These are phyloP conservation scores for Colletotrichum sp. DNA, from an alignment of 2,329 filamentous ascomycete species.

Conservation along the genomic window DNA sequence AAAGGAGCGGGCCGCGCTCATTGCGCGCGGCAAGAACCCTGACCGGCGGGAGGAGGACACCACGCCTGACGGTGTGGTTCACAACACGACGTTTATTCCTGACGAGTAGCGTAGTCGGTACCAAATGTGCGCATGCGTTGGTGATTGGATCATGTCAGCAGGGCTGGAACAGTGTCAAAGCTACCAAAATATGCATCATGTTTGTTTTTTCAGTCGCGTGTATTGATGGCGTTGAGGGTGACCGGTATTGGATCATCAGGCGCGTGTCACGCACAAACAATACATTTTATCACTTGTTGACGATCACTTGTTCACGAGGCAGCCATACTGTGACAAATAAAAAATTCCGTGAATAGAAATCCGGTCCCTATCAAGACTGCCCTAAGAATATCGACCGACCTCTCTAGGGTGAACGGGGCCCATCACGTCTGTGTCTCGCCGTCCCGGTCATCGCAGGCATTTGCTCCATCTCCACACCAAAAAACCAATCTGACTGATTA, in stretches of 20 bases:
- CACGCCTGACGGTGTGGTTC: constrained; percentile 40
- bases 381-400: constrained; percentile 9
- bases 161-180: not conserved
- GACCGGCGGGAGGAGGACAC: constrained; percentile 49
- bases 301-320: not conserved
- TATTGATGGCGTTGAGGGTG: not conserved
- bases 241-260: not conserved
- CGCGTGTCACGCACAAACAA: not conserved
- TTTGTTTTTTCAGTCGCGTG: not conserved
- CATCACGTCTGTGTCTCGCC: not conserved
- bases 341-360: constrained; percentile 16
- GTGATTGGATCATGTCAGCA: not conserved
- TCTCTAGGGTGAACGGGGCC: not conserved
- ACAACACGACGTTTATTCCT: constrained; percentile 36
- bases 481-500: constrained; percentile 5
- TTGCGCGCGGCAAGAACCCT: constrained; percentile 52
- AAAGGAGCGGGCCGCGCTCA: constrained; percentile 53
- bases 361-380: constrained; percentile 19
- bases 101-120: not conserved
- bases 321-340: not conserved
- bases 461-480: not conserved
- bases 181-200: not conserved
- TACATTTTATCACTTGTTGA: no score
- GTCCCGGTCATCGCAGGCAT: not conserved
- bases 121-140: not conserved